phyloP scores from a whole-genome alignment of 768 basidiomycete species.

The Boletales sp. region DNA sequence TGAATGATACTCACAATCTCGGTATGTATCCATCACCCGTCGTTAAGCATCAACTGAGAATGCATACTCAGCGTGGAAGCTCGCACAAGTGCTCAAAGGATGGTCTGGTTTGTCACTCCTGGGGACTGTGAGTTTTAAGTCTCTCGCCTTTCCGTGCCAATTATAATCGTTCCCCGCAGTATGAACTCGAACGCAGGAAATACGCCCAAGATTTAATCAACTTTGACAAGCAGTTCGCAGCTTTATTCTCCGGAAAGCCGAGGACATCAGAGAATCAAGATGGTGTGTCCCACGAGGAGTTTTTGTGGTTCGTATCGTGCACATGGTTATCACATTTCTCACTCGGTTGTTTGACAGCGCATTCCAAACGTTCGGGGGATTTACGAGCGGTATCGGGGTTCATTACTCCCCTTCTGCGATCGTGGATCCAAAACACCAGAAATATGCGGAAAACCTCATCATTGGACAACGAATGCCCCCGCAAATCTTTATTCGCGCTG shows the following conservation, averaged over 20 bases:
- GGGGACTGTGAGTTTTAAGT: conserved; percentile 33
- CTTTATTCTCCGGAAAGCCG: conserved; percentile 68
- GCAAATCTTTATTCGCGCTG: conserved; percentile 32
- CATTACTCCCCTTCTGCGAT: conserved; percentile 38
- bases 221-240: conserved; percentile 64
- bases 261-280: conserved; percentile 39
- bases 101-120: conserved; percentile 37
- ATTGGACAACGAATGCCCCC: conserved; percentile 40
- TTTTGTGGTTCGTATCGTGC: conserved; percentile 27
- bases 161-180: conserved; percentile 37
- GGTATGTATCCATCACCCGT: conserved; percentile 28
- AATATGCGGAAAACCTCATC: conserved; percentile 28
- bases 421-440: conserved; percentile 29
- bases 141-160: background rate
- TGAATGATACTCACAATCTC: conserved; percentile 73
- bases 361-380: conserved; percentile 36
- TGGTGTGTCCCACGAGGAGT: conserved; percentile 34
- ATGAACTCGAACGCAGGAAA: conserved; percentile 63
- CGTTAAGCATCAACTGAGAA: conserved; percentile 46
- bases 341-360: conserved; percentile 20
- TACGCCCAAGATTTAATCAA: conserved; percentile 71
- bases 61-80: conserved; percentile 39
- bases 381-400: conserved; percentile 38
- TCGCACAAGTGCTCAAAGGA: conserved; percentile 42
- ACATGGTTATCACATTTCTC: background rate